Evolutionary conservation across 768 basidiomycete species (phyloP).

Genomic region (Kwoniella botswanensis): DNA sequence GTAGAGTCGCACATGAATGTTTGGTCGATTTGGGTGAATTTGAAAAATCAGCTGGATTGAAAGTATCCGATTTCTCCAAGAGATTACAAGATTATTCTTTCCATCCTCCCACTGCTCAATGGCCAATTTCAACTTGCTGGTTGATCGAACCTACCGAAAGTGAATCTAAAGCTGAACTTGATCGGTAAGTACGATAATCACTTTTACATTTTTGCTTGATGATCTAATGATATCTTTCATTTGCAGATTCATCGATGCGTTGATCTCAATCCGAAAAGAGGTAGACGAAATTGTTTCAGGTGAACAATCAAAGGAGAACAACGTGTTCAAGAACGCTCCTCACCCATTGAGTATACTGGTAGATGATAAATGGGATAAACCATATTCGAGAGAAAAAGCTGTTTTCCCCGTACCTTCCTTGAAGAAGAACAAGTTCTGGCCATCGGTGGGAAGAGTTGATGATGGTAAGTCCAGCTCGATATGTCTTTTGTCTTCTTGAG

Average conservation of each 20-base stretch:
- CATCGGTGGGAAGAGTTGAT: constrained; percentile 85
- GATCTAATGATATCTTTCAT: neutral
- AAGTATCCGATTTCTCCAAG: constrained; percentile 96
- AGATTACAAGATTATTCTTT: constrained; percentile 69
- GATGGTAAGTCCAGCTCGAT: constrained; percentile 69
- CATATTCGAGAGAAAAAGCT: constrained; percentile 88
- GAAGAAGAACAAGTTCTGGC: constrained; percentile 93
- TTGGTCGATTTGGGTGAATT: constrained; percentile 95
- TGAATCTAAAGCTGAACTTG: constrained; percentile 89
- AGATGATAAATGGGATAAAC: constrained; percentile 86
- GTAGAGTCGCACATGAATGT: constrained; percentile 92
- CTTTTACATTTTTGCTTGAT: neutral
- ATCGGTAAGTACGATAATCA: constrained; percentile 64
- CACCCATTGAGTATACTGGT: constrained; percentile 80
- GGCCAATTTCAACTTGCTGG: constrained; percentile 83
- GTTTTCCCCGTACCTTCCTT: constrained; percentile 86
- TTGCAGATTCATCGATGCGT: constrained; percentile 92
- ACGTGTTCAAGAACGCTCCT: constrained; percentile 90
- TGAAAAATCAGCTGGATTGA: constrained; percentile 80
- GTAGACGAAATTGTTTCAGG: constrained; percentile 84
- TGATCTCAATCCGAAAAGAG: constrained; percentile 94
- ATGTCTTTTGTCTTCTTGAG: no score
- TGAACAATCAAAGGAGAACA: constrained; percentile 87
- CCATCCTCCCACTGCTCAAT: constrained; percentile 85
- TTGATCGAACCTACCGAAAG: constrained; percentile 97